phyloP scores from a whole-genome alignment of 441 rosid species.

The California macrophylla region DNA sequence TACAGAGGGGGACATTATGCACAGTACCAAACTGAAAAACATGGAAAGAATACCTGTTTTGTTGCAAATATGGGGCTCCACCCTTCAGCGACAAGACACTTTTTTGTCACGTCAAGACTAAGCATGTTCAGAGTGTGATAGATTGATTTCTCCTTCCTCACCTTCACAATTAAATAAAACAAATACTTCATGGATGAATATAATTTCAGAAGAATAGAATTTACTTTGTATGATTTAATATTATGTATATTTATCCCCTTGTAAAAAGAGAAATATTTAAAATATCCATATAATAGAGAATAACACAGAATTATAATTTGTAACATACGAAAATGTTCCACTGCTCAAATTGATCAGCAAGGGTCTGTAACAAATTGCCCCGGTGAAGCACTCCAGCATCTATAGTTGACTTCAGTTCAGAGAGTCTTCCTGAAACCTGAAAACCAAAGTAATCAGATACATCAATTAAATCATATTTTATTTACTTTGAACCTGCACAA shows the following conservation, averaged over 20 bases:
- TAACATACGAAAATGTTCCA: constrained; percentile 63
- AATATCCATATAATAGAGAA: not conserved
- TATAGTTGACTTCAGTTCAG: constrained; percentile 68
- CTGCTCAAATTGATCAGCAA: constrained; percentile 59
- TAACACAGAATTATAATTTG: not conserved
- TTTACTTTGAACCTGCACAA: not conserved
- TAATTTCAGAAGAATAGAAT: not conserved
- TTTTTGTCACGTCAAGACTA: constrained; percentile 69
- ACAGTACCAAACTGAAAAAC: not conserved
- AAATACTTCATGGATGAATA: not conserved
- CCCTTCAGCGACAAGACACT: constrained; percentile 70
- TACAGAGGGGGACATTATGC: not conserved
- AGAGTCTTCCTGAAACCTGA: constrained; percentile 65
- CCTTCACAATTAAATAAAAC: constrained; percentile 25
- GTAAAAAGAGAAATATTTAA: not conserved
- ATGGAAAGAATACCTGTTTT: constrained; percentile 31
- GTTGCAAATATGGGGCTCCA: constrained; percentile 67
- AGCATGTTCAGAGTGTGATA: constrained; percentile 68
- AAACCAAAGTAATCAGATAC: not conserved
- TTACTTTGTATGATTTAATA: not conserved
- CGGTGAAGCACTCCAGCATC: constrained; percentile 58
- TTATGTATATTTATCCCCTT: not conserved
- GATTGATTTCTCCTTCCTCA: constrained; percentile 64
- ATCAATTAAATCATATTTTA: not conserved
- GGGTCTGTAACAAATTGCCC: constrained; percentile 49